A percentile compares a stretch with the other conserved stretches of the same genome.
These are phyloP conservation scores for Mariannaea sp. DNA, from an alignment of 2,329 filamentous ascomycete species.

Conservation along the genomic window DNA sequence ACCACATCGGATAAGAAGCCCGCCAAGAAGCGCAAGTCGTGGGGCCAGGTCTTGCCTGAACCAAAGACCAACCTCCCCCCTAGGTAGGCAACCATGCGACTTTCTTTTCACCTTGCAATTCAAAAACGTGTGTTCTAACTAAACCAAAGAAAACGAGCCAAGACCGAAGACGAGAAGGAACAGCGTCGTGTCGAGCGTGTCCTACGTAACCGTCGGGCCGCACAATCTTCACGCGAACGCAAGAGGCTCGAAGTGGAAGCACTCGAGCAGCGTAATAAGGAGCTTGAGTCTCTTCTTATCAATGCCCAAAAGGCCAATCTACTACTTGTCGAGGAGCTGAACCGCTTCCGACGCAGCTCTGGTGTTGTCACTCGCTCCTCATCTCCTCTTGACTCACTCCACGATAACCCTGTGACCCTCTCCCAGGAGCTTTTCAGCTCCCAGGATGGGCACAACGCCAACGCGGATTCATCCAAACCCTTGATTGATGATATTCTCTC, in stretches of 20 bases:
- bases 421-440: conserved; percentile 63
- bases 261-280: conserved; percentile 75
- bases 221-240: conserved; percentile 93
- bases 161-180: conserved; percentile 98
- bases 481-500: conserved; percentile 53
- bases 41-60: conserved; percentile 95
- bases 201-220: conserved; percentile 91
- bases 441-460: conserved; percentile 45
- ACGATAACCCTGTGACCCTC: conserved; percentile 58
- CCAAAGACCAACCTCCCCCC: conserved; percentile 96
- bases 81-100: conserved; percentile 63
- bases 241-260: conserved; percentile 89
- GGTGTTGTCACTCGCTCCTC: conserved; percentile 49
- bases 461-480: conserved; percentile 38
- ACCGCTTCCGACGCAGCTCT: conserved; percentile 52
- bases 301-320: conserved; percentile 62
- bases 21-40: conserved; percentile 95
- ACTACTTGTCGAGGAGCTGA: conserved; percentile 55
- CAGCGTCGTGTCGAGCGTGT: conserved; percentile 97
- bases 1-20: conserved; percentile 65
- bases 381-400: conserved; percentile 49
- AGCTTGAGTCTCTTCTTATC: conserved; percentile 67
- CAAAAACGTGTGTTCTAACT: too few species aligned
- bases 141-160: conserved; percentile 80
- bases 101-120: too few species aligned